A percentile compares a stretch with the other conserved stretches of the same genome.
phyloP scores from a whole-genome alignment of 306 rosid species.

The Citrullus mucosospermus region DNA sequence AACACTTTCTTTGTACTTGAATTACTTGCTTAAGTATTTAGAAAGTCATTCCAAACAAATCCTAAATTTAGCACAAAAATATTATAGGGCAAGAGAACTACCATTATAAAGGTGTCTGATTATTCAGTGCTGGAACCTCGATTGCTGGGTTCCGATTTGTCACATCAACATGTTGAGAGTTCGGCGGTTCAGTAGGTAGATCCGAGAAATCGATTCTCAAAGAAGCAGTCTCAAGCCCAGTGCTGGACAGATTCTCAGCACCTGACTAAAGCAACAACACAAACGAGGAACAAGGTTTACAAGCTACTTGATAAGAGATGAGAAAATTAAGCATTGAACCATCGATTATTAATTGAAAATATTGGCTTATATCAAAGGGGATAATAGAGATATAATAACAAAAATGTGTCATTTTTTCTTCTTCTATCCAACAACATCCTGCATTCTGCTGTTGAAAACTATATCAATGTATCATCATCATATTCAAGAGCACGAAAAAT shows the following conservation, averaged over 20 bases:
- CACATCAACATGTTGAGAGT: slow-evolving; percentile 40
- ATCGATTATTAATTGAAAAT: not conserved
- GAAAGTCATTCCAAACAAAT: not conserved
- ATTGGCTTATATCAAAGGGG: not conserved
- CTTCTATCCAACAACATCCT: not conserved
- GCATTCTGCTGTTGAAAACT: not conserved
- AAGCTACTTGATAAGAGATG: not conserved
- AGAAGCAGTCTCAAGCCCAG: slow-evolving; percentile 32
- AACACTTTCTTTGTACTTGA: no score
- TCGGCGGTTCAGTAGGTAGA: slow-evolving; percentile 6
- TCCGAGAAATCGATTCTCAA: slow-evolving; percentile 39
- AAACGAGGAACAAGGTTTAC: not conserved
- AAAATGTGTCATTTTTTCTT: not conserved
- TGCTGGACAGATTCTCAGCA: slow-evolving; percentile 32
- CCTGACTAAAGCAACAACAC: not conserved
- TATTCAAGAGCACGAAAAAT: not conserved
- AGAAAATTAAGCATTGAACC: not conserved
- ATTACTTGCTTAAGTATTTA: no score
- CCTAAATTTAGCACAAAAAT: not conserved
- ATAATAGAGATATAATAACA: not conserved
- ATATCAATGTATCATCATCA: not conserved
- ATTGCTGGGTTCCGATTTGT: slow-evolving; percentile 44
- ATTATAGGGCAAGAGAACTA: not conserved
- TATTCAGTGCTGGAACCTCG: slow-evolving; percentile 39
- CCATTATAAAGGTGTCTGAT: slow-evolving; percentile 13